Evolutionary conservation across 139 green algal genomes (phyloP).

Genomic region (Zygnema cylindricum): DNA sequence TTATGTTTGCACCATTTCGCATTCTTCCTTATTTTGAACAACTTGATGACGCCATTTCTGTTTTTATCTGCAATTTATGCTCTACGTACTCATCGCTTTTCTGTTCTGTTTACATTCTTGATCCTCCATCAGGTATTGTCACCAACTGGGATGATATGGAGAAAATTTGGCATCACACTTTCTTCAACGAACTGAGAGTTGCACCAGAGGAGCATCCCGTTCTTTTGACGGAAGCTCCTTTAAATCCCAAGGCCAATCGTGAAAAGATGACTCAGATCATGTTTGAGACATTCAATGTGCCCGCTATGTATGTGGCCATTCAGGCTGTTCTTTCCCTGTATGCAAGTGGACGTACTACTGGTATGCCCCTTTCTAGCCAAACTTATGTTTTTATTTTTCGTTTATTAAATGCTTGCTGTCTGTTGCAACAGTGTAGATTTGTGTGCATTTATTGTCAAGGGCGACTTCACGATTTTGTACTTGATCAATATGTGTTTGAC

Average conservation of each 20-base stretch:
- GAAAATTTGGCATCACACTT: slow-evolving; percentile 72
- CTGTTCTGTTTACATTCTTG: too few relatives aligned
- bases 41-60: too few relatives aligned
- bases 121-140: slow-evolving; percentile 68
- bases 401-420: background rate
- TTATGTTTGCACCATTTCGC: too few relatives aligned
- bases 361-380: slow-evolving; percentile 9
- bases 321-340: slow-evolving; percentile 68
- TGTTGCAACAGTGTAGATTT: too few relatives aligned
- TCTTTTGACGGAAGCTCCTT: slow-evolving; percentile 65
- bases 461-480: too few relatives aligned
- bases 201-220: slow-evolving; percentile 69
- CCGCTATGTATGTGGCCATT: slow-evolving; percentile 67
- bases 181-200: slow-evolving; percentile 73
- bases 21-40: too few relatives aligned
- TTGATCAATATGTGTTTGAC: too few relatives aligned
- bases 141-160: slow-evolving; percentile 74
- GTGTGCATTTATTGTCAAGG: too few relatives aligned
- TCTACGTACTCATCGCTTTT: too few relatives aligned
- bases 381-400: background rate
- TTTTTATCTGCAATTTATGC: too few relatives aligned
- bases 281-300: slow-evolving; percentile 73
- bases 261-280: slow-evolving; percentile 73
- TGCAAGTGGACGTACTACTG: slow-evolving; percentile 62
- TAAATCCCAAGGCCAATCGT: slow-evolving; percentile 68